Base-by-base conservation (phyloP, 176 grass and related monocot genomes). In the Musa itinerans region DNA sequence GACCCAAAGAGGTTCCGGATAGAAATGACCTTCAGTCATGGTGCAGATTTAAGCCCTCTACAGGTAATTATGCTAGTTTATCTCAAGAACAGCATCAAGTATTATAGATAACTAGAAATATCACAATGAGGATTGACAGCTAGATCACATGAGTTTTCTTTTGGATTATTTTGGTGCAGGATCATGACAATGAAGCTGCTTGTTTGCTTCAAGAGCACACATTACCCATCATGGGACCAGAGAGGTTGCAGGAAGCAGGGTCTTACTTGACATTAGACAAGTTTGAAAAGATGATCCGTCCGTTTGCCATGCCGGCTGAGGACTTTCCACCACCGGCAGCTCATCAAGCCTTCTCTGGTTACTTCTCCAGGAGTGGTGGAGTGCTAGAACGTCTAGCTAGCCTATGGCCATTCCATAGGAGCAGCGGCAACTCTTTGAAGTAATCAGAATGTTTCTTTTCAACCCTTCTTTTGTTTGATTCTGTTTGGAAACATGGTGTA, bases 1-100 rank as follows among this genome's bases (percentile, higher is more conserved):
- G 85, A 96, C 68, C 93, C 93, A 68, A 92, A 92, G 80, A 92
- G 93, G 81, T 97, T 97, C 50, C 89, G 93, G 54, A 90, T 97
- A 86, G 93, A 92, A 75, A 97, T 97, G 93, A 92, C 90, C 58
- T 97, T 83, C 65, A 97, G 93, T 74, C 87, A 78, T 74, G 93
- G 93, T 79, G 93, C 93, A 73, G 83, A 97, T 89, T 90, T 92
- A 89, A 87, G 87, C 74, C 81, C 83, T 81, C 77, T 96, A 52
- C 81, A 96, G 89, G 93, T 96, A 71, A 72, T 78, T 74, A 63
- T 4, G 43, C 19, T 74, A 10, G 4, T 56, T 21, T 56, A 14
- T 34, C 12, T 68, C 13, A 7, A 34, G 34, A 29, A 43, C 2
- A 16, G 5, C 25, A 68, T 68, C 22, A 6, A 22, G 2, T 68